A percentile compares a stretch with the other conserved stretches of the same genome.
Evolutionary conservation across 108 stramenopile species (phyloP).

Genomic region (Epipyxis sp.): DNA sequence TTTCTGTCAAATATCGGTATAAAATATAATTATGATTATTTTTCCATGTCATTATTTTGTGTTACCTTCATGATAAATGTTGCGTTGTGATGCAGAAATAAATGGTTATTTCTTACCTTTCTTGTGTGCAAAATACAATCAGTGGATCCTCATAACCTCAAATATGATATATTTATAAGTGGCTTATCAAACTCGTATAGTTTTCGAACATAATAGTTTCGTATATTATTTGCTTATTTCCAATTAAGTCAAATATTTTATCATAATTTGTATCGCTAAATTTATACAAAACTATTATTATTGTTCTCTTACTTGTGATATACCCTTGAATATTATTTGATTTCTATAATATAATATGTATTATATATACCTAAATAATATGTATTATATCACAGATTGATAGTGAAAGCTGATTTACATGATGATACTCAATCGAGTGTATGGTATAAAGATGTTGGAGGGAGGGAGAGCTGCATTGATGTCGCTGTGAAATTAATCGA

Average conservation of each 20-base stretch:
- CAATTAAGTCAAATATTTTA: not conserved
- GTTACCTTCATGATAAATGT: too few relatives aligned
- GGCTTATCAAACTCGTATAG: not conserved
- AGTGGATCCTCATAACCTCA: too few relatives aligned
- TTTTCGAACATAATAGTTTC: not conserved
- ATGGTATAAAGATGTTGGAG: constrained; percentile 30
- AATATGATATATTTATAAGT: not conserved
- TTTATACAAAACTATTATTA: not conserved
- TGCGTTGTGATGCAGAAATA: too few relatives aligned
- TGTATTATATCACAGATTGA: not conserved
- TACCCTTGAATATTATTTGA: not conserved
- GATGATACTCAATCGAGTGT: not conserved
- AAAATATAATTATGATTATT: too few relatives aligned
- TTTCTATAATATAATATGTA: not conserved
- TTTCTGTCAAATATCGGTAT: too few relatives aligned
- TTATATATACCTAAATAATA: not conserved
- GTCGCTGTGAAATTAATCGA: not conserved
- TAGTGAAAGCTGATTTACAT: not conserved
- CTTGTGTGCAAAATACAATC: too few relatives aligned
- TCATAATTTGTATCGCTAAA: not conserved
- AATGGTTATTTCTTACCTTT: too few relatives aligned
- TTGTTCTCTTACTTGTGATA: not conserved
- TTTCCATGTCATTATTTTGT: too few relatives aligned
- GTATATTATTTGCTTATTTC: not conserved
- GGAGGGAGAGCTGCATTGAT: constrained; percentile 1